phyloP scores from a whole-genome alignment of 2,329 filamentous ascomycete genomes.

The Sporothrix sp. region DNA sequence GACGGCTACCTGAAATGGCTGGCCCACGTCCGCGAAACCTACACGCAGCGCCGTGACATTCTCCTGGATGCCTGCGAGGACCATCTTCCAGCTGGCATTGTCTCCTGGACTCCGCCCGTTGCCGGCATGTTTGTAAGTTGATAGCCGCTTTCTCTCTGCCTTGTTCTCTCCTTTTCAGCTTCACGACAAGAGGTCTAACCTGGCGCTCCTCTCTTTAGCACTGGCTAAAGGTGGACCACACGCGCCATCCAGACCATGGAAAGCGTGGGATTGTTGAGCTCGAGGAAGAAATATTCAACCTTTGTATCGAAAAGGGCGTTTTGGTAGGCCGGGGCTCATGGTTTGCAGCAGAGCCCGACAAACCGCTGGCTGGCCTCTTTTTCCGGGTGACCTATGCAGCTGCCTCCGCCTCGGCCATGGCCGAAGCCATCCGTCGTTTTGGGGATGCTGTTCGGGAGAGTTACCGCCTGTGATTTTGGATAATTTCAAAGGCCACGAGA shows the following conservation, averaged over 20 bases:
- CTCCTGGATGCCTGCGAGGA: constrained; percentile 73
- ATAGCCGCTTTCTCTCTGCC: not conserved
- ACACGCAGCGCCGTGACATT: constrained; percentile 67
- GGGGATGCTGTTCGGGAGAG: constrained; percentile 60
- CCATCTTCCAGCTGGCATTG: constrained; percentile 62
- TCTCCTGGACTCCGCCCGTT: constrained; percentile 67
- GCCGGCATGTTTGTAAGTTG: constrained; percentile 89
- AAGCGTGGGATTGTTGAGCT: constrained; percentile 51
- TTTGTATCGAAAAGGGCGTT: constrained; percentile 65
- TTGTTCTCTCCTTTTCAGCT: not conserved
- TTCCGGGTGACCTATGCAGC: constrained; percentile 87
- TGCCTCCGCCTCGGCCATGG: constrained; percentile 61
- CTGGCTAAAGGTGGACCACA: constrained; percentile 44
- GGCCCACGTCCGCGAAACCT: constrained; percentile 68
- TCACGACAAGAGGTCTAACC: not conserved
- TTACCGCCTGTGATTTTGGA: constrained; percentile 29
- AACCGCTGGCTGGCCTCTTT: constrained; percentile 57
- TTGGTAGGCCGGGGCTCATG: constrained; percentile 78
- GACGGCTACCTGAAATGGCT: constrained; percentile 84
- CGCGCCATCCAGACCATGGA: constrained; percentile 28
- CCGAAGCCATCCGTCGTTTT: constrained; percentile 63
- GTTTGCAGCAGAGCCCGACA: constrained; percentile 70
- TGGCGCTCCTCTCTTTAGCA: constrained; percentile 33
- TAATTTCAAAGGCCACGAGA: no score
- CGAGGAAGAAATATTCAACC: constrained; percentile 79